A percentile compares a stretch with the other conserved stretches of the same genome.
Evolutionary conservation across 164 flowering plant species (phyloP).

Genomic region (grape (Vitis vinifera)): DNA sequence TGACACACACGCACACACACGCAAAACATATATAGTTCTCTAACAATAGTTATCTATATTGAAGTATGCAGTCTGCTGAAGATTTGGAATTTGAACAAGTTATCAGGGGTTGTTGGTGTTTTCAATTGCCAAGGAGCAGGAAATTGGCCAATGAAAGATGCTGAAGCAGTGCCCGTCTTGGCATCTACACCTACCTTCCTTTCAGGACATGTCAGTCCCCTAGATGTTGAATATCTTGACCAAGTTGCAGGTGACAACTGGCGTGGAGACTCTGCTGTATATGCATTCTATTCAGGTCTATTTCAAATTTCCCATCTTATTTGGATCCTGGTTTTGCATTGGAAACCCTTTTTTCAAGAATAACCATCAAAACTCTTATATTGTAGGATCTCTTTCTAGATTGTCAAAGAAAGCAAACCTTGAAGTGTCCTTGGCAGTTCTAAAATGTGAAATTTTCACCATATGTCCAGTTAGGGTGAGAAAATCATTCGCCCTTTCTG

Average conservation of each 20-base stretch:
- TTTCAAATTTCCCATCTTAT: neutral
- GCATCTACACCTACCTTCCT: conserved; percentile 15
- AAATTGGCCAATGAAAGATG: conserved; percentile 53
- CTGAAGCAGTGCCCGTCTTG: neutral
- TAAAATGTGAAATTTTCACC: conserved; percentile 49
- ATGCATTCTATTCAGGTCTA: conserved; percentile 60
- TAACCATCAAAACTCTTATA: neutral
- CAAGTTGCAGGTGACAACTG: conserved; percentile 63
- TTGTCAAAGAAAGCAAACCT: conserved; percentile 38
- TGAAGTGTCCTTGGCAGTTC: conserved; percentile 36
- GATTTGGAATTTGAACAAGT: conserved; percentile 84
- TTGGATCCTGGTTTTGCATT: neutral
- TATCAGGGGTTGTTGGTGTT: conserved; percentile 67
- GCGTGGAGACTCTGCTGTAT: conserved; percentile 65
- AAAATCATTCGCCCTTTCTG: neutral
- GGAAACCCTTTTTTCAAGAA: neutral
- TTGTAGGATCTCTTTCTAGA: conserved; percentile 40
- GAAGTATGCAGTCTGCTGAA: conserved; percentile 56
- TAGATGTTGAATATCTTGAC: conserved; percentile 59
- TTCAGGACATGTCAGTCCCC: conserved; percentile 45
- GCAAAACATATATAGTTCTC: too few species aligned
- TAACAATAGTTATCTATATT: neutral
- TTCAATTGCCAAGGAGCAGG: conserved; percentile 95
- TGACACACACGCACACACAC: too few species aligned
- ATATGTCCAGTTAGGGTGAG: conserved; percentile 56